Conservation (phyloP, 2,329 filamentous ascomycete species). For the Stachybotrys chartarum region DNA sequence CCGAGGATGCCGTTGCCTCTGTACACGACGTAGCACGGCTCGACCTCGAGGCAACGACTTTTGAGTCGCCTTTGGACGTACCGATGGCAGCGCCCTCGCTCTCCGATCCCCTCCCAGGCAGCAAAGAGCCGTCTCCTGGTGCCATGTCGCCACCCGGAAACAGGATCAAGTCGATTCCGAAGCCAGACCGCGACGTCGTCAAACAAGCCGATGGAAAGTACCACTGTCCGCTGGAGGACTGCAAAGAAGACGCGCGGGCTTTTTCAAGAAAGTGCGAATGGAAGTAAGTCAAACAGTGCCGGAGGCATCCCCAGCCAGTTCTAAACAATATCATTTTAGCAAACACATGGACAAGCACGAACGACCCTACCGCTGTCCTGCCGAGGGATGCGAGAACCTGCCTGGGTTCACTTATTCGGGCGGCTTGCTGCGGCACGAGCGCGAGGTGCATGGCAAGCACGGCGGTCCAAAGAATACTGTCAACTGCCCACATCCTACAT, state of each 20-base stretch:
- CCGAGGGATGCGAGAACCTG: constrained; percentile 80
- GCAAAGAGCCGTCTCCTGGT: constrained; percentile 25
- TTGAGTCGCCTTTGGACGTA: constrained; percentile 27
- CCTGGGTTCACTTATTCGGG: constrained; percentile 94
- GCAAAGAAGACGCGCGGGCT: constrained; percentile 53
- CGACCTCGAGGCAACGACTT: constrained; percentile 24
- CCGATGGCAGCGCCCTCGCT: constrained; percentile 21
- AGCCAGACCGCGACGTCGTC: constrained; percentile 48
- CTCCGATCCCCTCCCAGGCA: constrained; percentile 23
- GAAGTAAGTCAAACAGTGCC: constrained; percentile 59
- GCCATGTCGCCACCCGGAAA: constrained; percentile 23
- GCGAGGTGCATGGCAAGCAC: constrained; percentile 88
- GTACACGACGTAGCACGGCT: constrained; percentile 31
- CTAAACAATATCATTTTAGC: constrained; percentile 37
- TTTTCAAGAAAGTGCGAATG: constrained; percentile 88
- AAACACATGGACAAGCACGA: constrained; percentile 99
- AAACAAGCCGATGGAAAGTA: constrained; percentile 70
- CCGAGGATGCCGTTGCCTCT: constrained; percentile 25
- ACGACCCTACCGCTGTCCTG: constrained; percentile 79
- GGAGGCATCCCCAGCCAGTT: background rate
- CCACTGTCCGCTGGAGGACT: constrained; percentile 65
- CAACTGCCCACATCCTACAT: constrained; percentile 78
- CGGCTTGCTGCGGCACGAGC: constrained; percentile 80
- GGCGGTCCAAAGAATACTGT: constrained; percentile 82
- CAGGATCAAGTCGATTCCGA: constrained; percentile 47